Conservation (phyloP, 2,329 filamentous ascomycete species). For the Xylariaceae sp. region DNA sequence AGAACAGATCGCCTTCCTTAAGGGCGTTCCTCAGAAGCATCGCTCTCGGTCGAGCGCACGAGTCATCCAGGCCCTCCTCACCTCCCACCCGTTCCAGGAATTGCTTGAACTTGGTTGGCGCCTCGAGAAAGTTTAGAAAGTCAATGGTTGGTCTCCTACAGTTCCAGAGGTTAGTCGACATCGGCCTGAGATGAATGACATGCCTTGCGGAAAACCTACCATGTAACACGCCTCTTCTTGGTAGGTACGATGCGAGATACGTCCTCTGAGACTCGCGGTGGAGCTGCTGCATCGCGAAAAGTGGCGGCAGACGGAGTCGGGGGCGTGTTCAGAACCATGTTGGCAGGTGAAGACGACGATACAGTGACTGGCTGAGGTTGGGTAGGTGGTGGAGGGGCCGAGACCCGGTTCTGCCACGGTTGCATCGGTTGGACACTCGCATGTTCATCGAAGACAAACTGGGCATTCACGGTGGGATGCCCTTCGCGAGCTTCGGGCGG, state of each 20-base stretch:
- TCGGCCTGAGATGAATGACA: no score
- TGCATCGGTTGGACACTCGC: slow-evolving; percentile 5
- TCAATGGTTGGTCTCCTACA: slow-evolving; percentile 15
- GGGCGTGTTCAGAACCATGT: slow-evolving; percentile 24
- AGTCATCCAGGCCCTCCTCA: slow-evolving; percentile 20
- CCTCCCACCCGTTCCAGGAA: slow-evolving; percentile 15
- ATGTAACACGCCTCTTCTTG: slow-evolving; percentile 27
- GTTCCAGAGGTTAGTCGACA: neutral
- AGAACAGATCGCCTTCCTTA: slow-evolving; percentile 53
- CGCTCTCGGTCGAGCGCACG: slow-evolving; percentile 46
- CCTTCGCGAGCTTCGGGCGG: slow-evolving; percentile 25
- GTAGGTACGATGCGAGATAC: slow-evolving; percentile 9
- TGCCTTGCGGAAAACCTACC: neutral
- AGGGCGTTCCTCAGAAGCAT: slow-evolving; percentile 57
- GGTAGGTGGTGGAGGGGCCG: slow-evolving; percentile 5
- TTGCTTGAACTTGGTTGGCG: slow-evolving; percentile 8
- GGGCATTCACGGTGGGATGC: slow-evolving; percentile 22
- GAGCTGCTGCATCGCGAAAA: slow-evolving; percentile 6
- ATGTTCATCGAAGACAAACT: slow-evolving; percentile 22
- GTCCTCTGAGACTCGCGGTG: slow-evolving; percentile 1
- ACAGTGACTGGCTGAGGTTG: slow-evolving; percentile 7
- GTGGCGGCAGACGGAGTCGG: slow-evolving; percentile 19
- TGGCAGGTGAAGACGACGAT: slow-evolving; percentile 9
- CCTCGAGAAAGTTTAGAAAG: slow-evolving; percentile 18
- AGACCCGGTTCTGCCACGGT: slow-evolving; percentile 14